Base-by-base conservation (phyloP, 495 filamentous ascomycete genomes). In the Usnea hakonensis region DNA sequence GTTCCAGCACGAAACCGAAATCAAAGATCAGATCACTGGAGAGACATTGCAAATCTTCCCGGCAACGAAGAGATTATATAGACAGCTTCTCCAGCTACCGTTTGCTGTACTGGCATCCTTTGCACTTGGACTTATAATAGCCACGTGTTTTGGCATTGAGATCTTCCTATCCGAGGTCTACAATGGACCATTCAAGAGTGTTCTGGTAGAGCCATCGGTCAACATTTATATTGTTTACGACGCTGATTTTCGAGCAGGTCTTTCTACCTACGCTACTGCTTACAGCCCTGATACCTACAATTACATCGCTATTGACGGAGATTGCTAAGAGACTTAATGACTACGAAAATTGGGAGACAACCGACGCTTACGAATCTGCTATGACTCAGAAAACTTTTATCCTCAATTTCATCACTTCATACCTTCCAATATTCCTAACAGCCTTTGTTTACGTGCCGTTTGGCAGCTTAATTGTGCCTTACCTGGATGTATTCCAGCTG, bases 401-500 rank as follows among this genome's bases (percentile, higher is more conserved):
- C 28, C 81, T 98, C 65, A 97, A 98, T 76, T 96, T 97, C 69
- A 94, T 98, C 70, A 96, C 91, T 16, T 97, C 94, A 0, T 98
- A 97, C 70, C 83, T 96, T 5, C 88, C 90, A 0, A 85, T 98
- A 36, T 87, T 95, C 73, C 78, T 98, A 17, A 97, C 94, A 0
- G 91, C 94, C 10, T 98, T 98, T 71, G 87, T 98, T 59, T 98
- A 98, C 67, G 89, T 98, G 30, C 95, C 94, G 0, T 98, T 97
- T 72, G 94, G 89, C 10, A 86, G 83, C 66, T 66, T 89, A 38
- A 85, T 98, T 58, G 89, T 96, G 1, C 94, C 94, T 0, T 88
- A 97, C 64, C 82, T 98, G 16, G 89, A 97, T 68, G 73, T 97
- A 57, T 95, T 97, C 76, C 83, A 82, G 61, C 68, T 91, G 41